Conservation (phyloP, 768 basidiomycete genomes). For the Coprinellus micaceus region DNA sequence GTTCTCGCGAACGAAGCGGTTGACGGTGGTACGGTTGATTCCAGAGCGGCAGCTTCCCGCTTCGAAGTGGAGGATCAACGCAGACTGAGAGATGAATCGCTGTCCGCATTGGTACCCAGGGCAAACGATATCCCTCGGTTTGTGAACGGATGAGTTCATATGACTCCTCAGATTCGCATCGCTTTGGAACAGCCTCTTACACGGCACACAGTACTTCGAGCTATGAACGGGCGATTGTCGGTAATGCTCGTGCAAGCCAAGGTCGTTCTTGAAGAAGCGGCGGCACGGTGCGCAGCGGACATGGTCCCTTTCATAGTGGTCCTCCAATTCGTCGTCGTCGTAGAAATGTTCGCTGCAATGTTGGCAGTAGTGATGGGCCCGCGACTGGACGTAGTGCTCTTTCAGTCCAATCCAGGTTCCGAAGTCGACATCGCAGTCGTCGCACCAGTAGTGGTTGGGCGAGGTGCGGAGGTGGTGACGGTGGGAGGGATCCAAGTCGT, state of each 20-base stretch:
- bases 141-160: conserved; percentile 50
- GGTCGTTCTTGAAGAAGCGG: conserved; percentile 33
- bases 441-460: conserved; percentile 11
- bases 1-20: conserved; percentile 36
- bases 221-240: conserved; percentile 34
- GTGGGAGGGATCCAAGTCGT: background rate
- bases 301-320: conserved; percentile 41
- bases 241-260: conserved; percentile 42
- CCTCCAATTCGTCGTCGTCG: conserved; percentile 22
- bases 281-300: conserved; percentile 38
- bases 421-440: conserved; percentile 14
- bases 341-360: conserved; percentile 40
- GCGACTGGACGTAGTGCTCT: conserved; percentile 49
- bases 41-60: conserved; percentile 54
- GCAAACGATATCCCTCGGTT: conserved; percentile 31
- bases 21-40: conserved; percentile 35
- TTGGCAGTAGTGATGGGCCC: conserved; percentile 46
- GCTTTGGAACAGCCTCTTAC: conserved; percentile 38
- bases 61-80: conserved; percentile 63
- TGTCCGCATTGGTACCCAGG: conserved; percentile 41
- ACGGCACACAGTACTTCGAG: conserved; percentile 38
- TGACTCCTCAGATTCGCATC: conserved; percentile 32
- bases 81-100: conserved; percentile 49
- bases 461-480: background rate
- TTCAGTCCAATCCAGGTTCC: conserved; percentile 27